Percentiles rank a stretch among this genome's conserved stretches.
Evolutionary conservation across 2,329 filamentous ascomycete genomes (phyloP).

Genomic region (Fusarium equiseti): DNA sequence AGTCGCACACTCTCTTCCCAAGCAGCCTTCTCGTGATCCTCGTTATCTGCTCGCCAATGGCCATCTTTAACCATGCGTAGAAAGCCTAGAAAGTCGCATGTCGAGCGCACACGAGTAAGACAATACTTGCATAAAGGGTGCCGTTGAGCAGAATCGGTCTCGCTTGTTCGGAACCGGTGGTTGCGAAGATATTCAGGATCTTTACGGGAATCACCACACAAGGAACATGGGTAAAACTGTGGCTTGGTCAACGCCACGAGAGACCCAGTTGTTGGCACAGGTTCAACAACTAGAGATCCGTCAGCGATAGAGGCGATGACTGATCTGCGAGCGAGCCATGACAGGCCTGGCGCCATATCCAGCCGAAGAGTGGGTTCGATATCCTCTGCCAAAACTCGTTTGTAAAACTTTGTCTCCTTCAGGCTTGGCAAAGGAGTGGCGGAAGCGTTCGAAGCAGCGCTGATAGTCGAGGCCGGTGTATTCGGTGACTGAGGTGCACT

Average conservation of each 20-base stretch:
- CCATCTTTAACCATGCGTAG: constrained; percentile 92
- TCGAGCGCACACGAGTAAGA: constrained; percentile 82
- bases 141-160: constrained; percentile 85
- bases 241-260: constrained; percentile 64
- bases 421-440: constrained; percentile 67
- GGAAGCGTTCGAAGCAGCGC: constrained; percentile 56
- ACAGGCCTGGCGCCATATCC: constrained; percentile 89
- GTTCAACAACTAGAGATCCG: constrained; percentile 89
- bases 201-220: constrained; percentile 87
- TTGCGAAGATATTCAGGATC: constrained; percentile 78
- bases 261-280: constrained; percentile 73
- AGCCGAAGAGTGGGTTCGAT: constrained; percentile 94
- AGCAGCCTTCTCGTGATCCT: constrained; percentile 85
- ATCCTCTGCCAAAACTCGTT: constrained; percentile 87
- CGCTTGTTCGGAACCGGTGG: constrained; percentile 89
- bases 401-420: constrained; percentile 95
- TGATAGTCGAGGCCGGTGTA: constrained; percentile 66
- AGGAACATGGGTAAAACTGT: constrained; percentile 77
- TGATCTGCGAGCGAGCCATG: constrained; percentile 89
- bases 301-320: constrained; percentile 87
- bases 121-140: constrained; percentile 94
- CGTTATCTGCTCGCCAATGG: constrained; percentile 85
- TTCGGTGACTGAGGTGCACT: constrained; percentile 70
- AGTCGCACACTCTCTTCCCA: constrained; percentile 96
- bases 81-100: constrained; percentile 93